Base-by-base conservation (phyloP, 257 asterid genomes). In the Nemophila menziesii region DNA sequence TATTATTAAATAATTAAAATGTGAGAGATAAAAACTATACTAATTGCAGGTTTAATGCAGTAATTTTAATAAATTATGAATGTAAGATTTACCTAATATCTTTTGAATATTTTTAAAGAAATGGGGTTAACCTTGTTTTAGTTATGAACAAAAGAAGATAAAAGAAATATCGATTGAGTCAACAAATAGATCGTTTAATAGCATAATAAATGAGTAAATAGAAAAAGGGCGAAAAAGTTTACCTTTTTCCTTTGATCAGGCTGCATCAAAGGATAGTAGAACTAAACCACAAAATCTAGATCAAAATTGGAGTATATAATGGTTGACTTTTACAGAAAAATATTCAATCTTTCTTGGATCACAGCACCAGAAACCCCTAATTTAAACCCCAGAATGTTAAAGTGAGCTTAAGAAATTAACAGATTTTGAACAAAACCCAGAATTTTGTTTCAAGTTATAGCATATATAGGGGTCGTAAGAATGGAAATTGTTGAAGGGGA, bases 211-310 rank as follows among this genome's bases (percentile, higher is more conserved):
- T 22, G 20, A 8, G 46, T 6, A 29, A 9, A 22, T 12, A 23
- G 11, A 47, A 19, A 27, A 44, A 9, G 37, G 11, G 19, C 14
- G 52, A 33, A 38, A 41, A 45, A 15, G 3, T 19, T 22, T 68
- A 78, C 94, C 79, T 82, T 78, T 68, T 78, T 82, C 13, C 94
- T 69, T 60, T 78, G 92, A 78, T 75, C 94, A 68, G 73, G 48
- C 58, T 72, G 93, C 93, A 82, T 82, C 46, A 64, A 64, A 66
- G 60, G 66, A 58, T 48, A 51, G 39, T 56, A 64, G 74, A 81
- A 81, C 70, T 74, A 65, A 74, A 54, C 27, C 22, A 57, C 66
- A 24, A 44, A 54, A 50, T 46, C 45, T 48, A 64, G 77, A 66
- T 71, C 81, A 34, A 51, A 38, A 48, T 26, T 8, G 17, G 44